Evolutionary conservation across 768 basidiomycete genomes (phyloP).

Genomic region (Trametes gibbosa): DNA sequence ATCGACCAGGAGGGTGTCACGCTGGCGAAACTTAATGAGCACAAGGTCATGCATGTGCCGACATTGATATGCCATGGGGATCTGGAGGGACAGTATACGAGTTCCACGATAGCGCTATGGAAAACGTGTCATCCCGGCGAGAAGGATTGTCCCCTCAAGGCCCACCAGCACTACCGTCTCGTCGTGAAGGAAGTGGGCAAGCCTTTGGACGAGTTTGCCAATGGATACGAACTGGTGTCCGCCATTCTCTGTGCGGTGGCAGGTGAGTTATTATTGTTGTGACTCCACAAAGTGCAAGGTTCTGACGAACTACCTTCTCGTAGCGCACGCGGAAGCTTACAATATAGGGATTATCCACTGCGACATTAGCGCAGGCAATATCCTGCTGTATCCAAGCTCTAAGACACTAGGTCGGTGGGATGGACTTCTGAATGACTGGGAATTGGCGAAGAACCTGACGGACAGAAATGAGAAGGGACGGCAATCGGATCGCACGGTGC

Average conservation of each 20-base stretch:
- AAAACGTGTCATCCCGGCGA: background rate
- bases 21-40: background rate
- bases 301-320: no score
- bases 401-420: background rate
- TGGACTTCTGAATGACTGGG: slow-evolving; percentile 15
- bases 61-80: background rate
- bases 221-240: background rate
- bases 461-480: background rate
- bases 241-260: no score
- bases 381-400: background rate
- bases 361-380: slow-evolving; percentile 12
- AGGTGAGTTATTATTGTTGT: no score
- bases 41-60: background rate
- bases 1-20: background rate
- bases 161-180: slow-evolving; percentile 14
- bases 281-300: no score
- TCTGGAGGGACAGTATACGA: no score
- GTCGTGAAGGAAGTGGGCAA: slow-evolving; percentile 11
- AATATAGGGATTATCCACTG: slow-evolving; percentile 1
- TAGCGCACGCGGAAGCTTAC: slow-evolving; percentile 3
- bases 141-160: background rate
- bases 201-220: background rate
- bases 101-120: no score
- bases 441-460: background rate
- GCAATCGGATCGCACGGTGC: background rate